Evolutionary conservation across 2,329 filamentous ascomycete species (phyloP).

Genomic region (Aspergillus floridensis): DNA sequence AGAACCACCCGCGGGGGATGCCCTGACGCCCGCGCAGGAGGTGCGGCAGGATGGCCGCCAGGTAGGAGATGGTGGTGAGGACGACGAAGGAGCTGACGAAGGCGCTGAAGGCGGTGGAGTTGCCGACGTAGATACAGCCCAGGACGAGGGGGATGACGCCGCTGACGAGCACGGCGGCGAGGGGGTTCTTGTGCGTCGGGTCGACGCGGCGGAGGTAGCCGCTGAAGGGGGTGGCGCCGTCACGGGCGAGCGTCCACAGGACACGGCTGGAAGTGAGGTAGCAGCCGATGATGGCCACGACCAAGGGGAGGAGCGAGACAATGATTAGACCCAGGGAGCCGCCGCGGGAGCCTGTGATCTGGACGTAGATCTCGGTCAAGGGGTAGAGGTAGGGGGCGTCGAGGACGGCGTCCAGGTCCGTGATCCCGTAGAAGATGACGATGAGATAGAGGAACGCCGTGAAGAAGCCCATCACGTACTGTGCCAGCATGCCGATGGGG

Average conservation of each 20-base stretch:
- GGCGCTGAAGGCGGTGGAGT: constrained; percentile 51
- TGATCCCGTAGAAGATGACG: constrained; percentile 47
- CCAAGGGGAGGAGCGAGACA: constrained; percentile 51
- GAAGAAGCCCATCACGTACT: constrained; percentile 44
- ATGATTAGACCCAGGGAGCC: constrained; percentile 54
- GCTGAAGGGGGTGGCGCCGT: constrained; percentile 57
- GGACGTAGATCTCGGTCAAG: constrained; percentile 41
- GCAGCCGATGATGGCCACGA: constrained; percentile 48
- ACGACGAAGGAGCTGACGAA: constrained; percentile 55
- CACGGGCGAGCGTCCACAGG: constrained; percentile 55
- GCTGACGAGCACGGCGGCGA: constrained; percentile 54
- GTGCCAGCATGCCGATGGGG: constrained; percentile 44
- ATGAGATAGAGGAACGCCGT: constrained; percentile 45
- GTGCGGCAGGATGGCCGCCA: constrained; percentile 48
- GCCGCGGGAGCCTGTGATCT: constrained; percentile 43
- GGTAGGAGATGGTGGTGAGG: constrained; percentile 51
- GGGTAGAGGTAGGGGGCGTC: constrained; percentile 36
- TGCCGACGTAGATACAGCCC: constrained; percentile 53
- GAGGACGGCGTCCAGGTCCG: constrained; percentile 22
- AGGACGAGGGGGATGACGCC: constrained; percentile 49
- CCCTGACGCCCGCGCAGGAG: constrained; percentile 47
- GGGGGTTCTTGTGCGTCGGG: constrained; percentile 52
- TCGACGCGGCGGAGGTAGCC: constrained; percentile 50
- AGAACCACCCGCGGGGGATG: constrained; percentile 51
- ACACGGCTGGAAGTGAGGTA: constrained; percentile 58